Evolutionary conservation across 2,329 filamentous ascomycete genomes (phyloP).

Genomic region (Periconia sp.): DNA sequence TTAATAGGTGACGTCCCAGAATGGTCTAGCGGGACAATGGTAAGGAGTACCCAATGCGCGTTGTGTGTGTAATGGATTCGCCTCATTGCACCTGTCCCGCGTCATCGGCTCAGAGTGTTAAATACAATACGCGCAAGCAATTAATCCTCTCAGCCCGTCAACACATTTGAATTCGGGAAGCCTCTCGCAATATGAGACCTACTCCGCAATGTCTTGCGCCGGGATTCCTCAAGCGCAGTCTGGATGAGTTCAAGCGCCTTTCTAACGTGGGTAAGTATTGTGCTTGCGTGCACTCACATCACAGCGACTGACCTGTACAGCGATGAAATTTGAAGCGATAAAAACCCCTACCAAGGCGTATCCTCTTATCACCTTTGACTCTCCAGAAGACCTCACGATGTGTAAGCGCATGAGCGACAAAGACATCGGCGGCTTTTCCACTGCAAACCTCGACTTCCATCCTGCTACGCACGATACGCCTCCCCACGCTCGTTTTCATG

Average conservation of each 20-base stretch:
- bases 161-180: not conserved
- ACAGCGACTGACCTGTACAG: constrained; percentile 48
- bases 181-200: constrained; percentile 35
- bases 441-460: constrained; percentile 69
- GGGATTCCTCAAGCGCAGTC: constrained; percentile 60
- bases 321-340: constrained; percentile 69
- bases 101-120: not conserved
- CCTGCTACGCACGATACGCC: constrained; percentile 50
- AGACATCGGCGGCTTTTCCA: constrained; percentile 84
- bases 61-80: not conserved
- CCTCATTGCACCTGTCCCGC: not conserved
- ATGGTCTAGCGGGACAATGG: constrained; percentile 3
- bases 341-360: constrained; percentile 65
- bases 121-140: constrained; percentile 2
- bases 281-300: constrained; percentile 21
- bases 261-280: constrained; percentile 53
- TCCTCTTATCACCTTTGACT: constrained; percentile 65
- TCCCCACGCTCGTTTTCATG: constrained; percentile 79
- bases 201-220: constrained; percentile 40
- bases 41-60: constrained; percentile 2
- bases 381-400: constrained; percentile 44
- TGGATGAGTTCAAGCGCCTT: constrained; percentile 61
- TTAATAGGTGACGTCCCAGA: constrained; percentile 5
- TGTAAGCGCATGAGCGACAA: constrained; percentile 82
- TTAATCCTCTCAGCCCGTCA: constrained; percentile 6